These are phyloP conservation scores for Didymella keratinophila DNA, from an alignment of 2,329 filamentous ascomycete species.

Conservation along the genomic window DNA sequence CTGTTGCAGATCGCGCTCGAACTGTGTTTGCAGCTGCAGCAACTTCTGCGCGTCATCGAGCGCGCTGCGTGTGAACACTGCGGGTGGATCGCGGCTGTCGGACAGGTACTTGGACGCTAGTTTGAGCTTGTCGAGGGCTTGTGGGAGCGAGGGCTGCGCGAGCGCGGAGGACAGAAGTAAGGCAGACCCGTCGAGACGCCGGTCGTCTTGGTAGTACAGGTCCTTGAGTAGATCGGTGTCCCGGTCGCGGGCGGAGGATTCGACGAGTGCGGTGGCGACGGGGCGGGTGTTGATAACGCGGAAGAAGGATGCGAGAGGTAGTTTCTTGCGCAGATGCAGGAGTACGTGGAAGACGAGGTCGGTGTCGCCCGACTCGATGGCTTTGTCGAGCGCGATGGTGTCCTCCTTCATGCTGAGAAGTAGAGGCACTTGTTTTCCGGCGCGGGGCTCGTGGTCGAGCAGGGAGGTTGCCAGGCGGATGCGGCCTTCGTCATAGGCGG, in stretches of 20 bases:
- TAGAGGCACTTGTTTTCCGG: conserved; percentile 93
- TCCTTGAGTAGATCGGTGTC: conserved; percentile 88
- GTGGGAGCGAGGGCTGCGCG: conserved; percentile 71
- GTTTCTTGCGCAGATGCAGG: conserved; percentile 85
- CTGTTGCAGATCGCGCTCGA: conserved; percentile 78
- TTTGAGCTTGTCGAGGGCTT: conserved; percentile 84
- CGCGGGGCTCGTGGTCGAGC: conserved; percentile 90
- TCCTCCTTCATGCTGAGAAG: conserved; percentile 96
- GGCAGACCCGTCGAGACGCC: conserved; percentile 84
- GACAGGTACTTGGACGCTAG: conserved; percentile 82
- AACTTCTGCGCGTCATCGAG: conserved; percentile 83
- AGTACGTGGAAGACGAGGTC: conserved; percentile 92
- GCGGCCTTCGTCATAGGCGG: conserved; percentile 93
- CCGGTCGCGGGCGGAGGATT: conserved; percentile 80
- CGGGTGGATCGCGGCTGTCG: conserved; percentile 79
- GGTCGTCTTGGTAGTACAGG: conserved; percentile 96
- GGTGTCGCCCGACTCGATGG: conserved; percentile 92
- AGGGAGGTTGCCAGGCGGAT: conserved; percentile 87
- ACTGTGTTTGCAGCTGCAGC: conserved; percentile 82
- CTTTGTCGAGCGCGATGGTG: conserved; percentile 92
- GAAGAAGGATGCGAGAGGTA: conserved; percentile 91
- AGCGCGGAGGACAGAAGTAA: conserved; percentile 88
- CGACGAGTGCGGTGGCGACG: conserved; percentile 86
- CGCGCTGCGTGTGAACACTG: conserved; percentile 73
- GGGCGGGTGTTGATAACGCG: conserved; percentile 86